A percentile compares a stretch with the other conserved stretches of the same genome.
phyloP scores from a whole-genome alignment of 768 basidiomycete species.

The Tricholoma sp. region DNA sequence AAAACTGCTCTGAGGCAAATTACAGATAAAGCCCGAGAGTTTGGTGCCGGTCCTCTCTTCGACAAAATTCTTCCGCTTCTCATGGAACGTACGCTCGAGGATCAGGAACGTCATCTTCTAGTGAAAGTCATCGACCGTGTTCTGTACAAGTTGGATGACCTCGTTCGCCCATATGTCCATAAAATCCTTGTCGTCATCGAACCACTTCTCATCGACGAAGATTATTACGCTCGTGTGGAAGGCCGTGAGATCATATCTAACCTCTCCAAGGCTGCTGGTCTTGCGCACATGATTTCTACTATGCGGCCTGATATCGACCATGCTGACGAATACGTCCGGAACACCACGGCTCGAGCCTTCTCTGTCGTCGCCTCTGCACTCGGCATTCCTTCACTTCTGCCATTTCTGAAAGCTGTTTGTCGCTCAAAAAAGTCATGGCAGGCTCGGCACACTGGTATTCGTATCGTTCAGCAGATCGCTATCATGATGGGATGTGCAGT shows the following conservation, averaged over 20 bases:
- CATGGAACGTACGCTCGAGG: conserved; percentile 97
- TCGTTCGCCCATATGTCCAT: conserved; percentile 98
- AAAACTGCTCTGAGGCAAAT: conserved; percentile 98
- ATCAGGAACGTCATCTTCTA: conserved; percentile 95
- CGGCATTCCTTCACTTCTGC: conserved; percentile 94
- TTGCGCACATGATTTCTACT: conserved; percentile 99
- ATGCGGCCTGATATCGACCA: conserved; percentile 99
- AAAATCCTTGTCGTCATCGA: conserved; percentile 99
- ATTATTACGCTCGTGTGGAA: conserved; percentile 94
- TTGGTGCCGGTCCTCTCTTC: conserved; percentile 95
- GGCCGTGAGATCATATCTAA: conserved; percentile 99
- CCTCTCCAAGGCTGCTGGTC: conserved; percentile 95
- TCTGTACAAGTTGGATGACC: conserved; percentile 97
- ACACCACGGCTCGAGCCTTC: conserved; percentile 98
- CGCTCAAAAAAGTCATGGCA: conserved; percentile 99
- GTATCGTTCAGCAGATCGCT: conserved; percentile 98
- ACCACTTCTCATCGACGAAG: conserved; percentile 96
- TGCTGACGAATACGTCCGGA: conserved; percentile 98
- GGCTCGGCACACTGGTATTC: conserved; percentile 97
- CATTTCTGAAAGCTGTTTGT: conserved; percentile 98
- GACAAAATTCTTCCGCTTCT: conserved; percentile 98
- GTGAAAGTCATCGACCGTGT: conserved; percentile 99
- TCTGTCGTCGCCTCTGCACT: conserved; percentile 98
- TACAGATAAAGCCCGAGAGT: conserved; percentile 98
- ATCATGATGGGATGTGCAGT: conserved; percentile 99